phyloP scores from a whole-genome alignment of 2,329 filamentous ascomycete species.

The Pseudogymnoascus sp. region DNA sequence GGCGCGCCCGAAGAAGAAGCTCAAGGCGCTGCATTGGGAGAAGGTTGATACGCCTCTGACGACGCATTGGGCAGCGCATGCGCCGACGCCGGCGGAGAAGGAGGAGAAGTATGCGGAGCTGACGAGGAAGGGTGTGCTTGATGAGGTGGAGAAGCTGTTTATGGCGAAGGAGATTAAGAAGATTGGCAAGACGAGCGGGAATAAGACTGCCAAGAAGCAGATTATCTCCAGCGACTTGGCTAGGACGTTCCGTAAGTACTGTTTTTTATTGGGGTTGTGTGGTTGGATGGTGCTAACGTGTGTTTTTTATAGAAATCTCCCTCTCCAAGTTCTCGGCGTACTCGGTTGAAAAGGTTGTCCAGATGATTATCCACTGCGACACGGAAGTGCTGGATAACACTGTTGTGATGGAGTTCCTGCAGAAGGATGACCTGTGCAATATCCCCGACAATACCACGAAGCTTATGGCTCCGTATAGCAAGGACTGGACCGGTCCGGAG shows the following conservation, averaged over 20 bases:
- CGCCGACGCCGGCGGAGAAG: slow-evolving; percentile 76
- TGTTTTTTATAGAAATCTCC: slow-evolving; percentile 56
- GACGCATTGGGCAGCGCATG: slow-evolving; percentile 85
- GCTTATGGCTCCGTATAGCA: slow-evolving; percentile 88
- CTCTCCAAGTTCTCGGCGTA: slow-evolving; percentile 86
- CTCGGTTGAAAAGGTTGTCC: slow-evolving; percentile 74
- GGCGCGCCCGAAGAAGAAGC: slow-evolving; percentile 94
- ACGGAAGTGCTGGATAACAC: slow-evolving; percentile 76
- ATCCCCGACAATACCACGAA: slow-evolving; percentile 87
- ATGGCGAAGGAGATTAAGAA: slow-evolving; percentile 94
- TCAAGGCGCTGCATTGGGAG: slow-evolving; percentile 98
- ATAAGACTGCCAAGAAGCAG: slow-evolving; percentile 92
- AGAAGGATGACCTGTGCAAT: slow-evolving; percentile 85
- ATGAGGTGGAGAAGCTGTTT: slow-evolving; percentile 96
- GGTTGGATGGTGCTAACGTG: slow-evolving; percentile 14
- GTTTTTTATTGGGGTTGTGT: not conserved
- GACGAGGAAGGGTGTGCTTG: slow-evolving; percentile 86
- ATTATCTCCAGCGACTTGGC: slow-evolving; percentile 86
- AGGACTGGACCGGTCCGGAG: slow-evolving; percentile 89
- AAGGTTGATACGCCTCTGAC: slow-evolving; percentile 89
- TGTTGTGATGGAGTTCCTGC: slow-evolving; percentile 94
- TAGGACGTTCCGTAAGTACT: slow-evolving; percentile 65
- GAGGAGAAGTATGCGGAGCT: slow-evolving; percentile 95
- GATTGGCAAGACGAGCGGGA: slow-evolving; percentile 56
- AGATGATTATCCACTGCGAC: slow-evolving; percentile 95